Base-by-base conservation (phyloP, 805 yeast genomes). In the Yarrowia divulgata region DNA sequence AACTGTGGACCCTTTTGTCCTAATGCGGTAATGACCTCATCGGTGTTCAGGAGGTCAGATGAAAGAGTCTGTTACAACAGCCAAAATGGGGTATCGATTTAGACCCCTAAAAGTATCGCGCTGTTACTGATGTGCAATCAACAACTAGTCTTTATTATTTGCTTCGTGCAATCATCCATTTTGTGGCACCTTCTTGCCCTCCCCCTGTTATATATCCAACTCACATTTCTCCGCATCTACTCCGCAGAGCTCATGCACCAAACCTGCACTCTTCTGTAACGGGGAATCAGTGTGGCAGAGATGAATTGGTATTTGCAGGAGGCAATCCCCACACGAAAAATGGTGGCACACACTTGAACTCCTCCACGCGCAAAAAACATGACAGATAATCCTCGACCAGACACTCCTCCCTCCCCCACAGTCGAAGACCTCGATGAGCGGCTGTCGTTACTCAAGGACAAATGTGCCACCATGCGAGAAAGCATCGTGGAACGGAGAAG, bases 261-360 rank as follows among this genome's bases (percentile, higher is more conserved):
- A n/a, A 10, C 29, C 34, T 57, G 63, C 63, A 57, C 49, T 16
- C 46, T n/a, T 37, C 48, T 42, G 6, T 42, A 57, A 57, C 23
- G 13, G 64, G 64, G 48, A 57, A 57, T 57, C 49, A 12, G 14
- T 57, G 64, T 42, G 64, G 64, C 64, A 42, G 37, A 40, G 8
- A 18, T 19, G 45, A 8, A 19, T 5, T 9, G 42, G 57, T 34
- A 50, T 50, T 34, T 50, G 42, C 57, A 18, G 18, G 18, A 13
- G 6, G 40, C 16, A 49, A 3, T 34, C 39, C 55, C 40, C 40
- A 34, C 55, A n/a, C 55, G 7, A 50, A n/a, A 40, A n/a, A 34
- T 34, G 39, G 10, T 7, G 5, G 10, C 48, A 39, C 48, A 39
- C 8, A 19, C 45, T 54, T 37, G 45, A 54, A 18, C 43, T n/a